phyloP scores from a whole-genome alignment of 169 alveolate genomes.

The Eimeria praecox region DNA sequence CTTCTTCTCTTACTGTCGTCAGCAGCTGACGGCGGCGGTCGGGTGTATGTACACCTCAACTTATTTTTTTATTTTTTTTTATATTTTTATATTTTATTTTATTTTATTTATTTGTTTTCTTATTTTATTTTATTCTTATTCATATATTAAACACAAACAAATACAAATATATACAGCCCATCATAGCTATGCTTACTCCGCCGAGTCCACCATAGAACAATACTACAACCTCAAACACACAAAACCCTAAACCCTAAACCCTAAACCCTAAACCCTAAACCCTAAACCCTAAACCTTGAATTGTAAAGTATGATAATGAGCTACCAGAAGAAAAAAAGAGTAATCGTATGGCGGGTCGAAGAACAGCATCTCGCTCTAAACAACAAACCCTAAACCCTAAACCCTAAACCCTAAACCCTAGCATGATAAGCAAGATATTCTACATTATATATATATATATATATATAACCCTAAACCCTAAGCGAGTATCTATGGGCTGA shows the following conservation, averaged over 20 bases:
- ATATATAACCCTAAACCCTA: too few relatives aligned
- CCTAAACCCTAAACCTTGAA: neutral
- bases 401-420: neutral
- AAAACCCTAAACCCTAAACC: neutral
- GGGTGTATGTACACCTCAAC: slow-evolving; percentile 22
- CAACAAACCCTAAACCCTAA: neutral
- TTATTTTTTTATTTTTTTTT: too few relatives aligned
- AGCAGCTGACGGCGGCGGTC: neutral
- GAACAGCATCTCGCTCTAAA: too few relatives aligned
- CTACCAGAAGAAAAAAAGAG: neutral
- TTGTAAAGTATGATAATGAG: neutral
- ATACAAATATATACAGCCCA: too few relatives aligned
- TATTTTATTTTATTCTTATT: too few relatives aligned
- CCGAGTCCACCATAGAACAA: neutral
- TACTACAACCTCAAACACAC: neutral
- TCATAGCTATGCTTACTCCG: too few relatives aligned
- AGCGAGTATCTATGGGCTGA: too few relatives aligned
- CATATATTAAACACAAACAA: too few relatives aligned
- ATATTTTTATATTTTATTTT: too few relatives aligned
- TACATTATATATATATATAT: too few relatives aligned
- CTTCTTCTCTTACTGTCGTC: neutral
- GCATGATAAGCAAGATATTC: neutral
- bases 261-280: slow-evolving; percentile 1
- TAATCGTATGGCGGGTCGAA: too few relatives aligned
- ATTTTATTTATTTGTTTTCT: too few relatives aligned